These are phyloP conservation scores for Candida dajiaensis DNA, from an alignment of 805 yeast species.

Conservation along the genomic window DNA sequence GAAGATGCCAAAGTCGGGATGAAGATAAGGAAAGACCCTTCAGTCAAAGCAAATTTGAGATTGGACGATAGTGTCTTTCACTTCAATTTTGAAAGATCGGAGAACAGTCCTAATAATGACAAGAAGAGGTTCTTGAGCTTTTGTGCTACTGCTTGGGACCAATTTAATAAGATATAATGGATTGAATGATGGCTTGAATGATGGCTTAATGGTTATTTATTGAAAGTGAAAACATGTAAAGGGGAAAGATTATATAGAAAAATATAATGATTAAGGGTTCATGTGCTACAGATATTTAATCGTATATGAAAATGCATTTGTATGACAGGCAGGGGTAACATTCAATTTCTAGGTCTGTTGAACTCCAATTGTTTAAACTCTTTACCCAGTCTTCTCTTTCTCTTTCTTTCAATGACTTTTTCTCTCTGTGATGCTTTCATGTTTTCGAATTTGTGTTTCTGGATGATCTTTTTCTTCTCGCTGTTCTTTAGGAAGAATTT, in stretches of 20 bases:
- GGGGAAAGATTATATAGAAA: background rate
- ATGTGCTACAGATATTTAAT: background rate
- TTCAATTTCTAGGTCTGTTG: slow-evolving; percentile 23
- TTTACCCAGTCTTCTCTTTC: slow-evolving; percentile 78
- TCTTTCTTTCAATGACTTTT: slow-evolving; percentile 80
- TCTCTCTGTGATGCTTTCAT: slow-evolving; percentile 71
- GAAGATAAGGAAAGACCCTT: slow-evolving; percentile 5
- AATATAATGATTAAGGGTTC: background rate
- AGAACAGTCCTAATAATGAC: slow-evolving; percentile 9
- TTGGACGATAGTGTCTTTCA: slow-evolving; percentile 19
- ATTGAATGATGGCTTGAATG: background rate
- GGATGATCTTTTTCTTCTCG: slow-evolving; percentile 68
- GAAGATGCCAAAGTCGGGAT: slow-evolving; percentile 26
- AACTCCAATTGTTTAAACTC: slow-evolving; percentile 56
- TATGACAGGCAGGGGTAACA: background rate
- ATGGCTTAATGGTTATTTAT: too few species aligned
- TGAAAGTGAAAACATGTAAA: too few species aligned
- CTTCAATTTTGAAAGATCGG: slow-evolving; percentile 17
- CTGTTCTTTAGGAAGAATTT: slow-evolving; percentile 58
- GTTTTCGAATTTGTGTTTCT: slow-evolving; percentile 69
- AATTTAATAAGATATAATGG: slow-evolving; percentile 11
- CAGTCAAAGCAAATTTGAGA: slow-evolving; percentile 15
- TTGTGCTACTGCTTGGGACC: slow-evolving; percentile 32
- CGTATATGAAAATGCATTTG: background rate
- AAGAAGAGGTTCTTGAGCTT: slow-evolving; percentile 27